Evolutionary conservation across 2,329 filamentous ascomycete species (phyloP).

Genomic region (Hyphodiscus sp.): DNA sequence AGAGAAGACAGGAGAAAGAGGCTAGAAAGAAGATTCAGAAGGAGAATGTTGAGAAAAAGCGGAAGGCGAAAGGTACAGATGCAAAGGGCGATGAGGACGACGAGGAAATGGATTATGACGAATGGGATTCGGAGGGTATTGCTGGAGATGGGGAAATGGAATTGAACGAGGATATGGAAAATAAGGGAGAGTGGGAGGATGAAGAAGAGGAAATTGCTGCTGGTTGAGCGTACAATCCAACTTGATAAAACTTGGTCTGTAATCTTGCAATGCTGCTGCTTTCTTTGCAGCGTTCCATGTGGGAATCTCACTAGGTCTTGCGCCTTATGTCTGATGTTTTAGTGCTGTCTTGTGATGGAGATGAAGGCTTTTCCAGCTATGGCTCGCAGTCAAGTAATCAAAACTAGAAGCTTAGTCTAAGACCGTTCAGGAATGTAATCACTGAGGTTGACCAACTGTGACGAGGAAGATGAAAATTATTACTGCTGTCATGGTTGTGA

Average conservation of each 20-base stretch:
- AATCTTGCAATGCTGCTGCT: too few relatives aligned
- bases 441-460: too few relatives aligned
- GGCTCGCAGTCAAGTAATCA: too few relatives aligned
- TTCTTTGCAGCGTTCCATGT: too few relatives aligned
- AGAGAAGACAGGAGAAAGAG: conserved; percentile 73
- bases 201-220: conserved; percentile 29
- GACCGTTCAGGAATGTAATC: too few relatives aligned
- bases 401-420: too few relatives aligned
- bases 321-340: too few relatives aligned
- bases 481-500: too few relatives aligned
- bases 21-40: conserved; percentile 74
- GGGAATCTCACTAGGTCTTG: too few relatives aligned
- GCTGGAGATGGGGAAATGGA: conserved; percentile 30
- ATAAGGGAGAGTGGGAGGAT: conserved; percentile 29
- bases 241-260: background rate
- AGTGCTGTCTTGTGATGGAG: too few relatives aligned
- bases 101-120: conserved; percentile 41
- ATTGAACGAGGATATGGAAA: conserved; percentile 29
- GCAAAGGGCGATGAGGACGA: conserved; percentile 43
- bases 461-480: too few relatives aligned
- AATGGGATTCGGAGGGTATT: conserved; percentile 32
- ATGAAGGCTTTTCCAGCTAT: too few relatives aligned
- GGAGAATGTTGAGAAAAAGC: conserved; percentile 86
- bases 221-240: conserved; percentile 15
- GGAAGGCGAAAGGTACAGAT: conserved; percentile 45